A percentile compares a stretch with the other conserved stretches of the same genome.
phyloP scores from a whole-genome alignment of 2,329 filamentous ascomycete species.

The Penicillium sp. region DNA sequence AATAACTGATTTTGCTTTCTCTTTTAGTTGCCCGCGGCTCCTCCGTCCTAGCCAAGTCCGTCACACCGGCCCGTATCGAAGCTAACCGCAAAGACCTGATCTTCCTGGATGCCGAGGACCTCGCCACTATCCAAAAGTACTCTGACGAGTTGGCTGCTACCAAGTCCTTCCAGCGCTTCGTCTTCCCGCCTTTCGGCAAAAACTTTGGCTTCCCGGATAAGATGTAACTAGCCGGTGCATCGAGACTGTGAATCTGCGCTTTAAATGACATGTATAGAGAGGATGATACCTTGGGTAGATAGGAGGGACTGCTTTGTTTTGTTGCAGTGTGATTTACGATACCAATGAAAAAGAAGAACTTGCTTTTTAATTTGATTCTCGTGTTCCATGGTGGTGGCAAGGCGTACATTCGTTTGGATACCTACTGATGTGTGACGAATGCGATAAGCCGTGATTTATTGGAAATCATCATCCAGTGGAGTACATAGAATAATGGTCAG shows the following conservation, averaged over 20 bases:
- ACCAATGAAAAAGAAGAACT: no score
- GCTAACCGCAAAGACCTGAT: constrained; percentile 42
- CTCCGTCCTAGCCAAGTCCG: constrained; percentile 46
- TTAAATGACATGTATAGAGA: background rate
- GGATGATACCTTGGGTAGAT: background rate
- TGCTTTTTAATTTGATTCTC: no score
- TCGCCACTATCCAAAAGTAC: constrained; percentile 42
- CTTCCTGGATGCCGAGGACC: constrained; percentile 40
- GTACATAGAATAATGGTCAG: no score
- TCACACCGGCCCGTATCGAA: constrained; percentile 45
- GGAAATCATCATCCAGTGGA: no score
- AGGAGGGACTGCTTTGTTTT: no score
- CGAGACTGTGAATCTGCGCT: background rate
- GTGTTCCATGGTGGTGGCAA: no score
- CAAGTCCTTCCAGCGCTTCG: constrained; percentile 51
- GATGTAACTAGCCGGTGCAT: constrained; percentile 23
- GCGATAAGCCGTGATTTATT: no score
- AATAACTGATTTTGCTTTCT: background rate
- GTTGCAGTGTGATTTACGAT: no score
- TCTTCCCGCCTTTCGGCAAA: constrained; percentile 69
- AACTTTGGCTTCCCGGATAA: constrained; percentile 75
- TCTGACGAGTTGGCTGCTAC: constrained; percentile 36
- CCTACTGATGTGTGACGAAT: no score
- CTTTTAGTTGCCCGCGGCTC: constrained; percentile 41
- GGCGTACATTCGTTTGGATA: no score